Conservation (phyloP, 371 early-diverging fungal genomes). For the Lichtheimia ornata region DNA sequence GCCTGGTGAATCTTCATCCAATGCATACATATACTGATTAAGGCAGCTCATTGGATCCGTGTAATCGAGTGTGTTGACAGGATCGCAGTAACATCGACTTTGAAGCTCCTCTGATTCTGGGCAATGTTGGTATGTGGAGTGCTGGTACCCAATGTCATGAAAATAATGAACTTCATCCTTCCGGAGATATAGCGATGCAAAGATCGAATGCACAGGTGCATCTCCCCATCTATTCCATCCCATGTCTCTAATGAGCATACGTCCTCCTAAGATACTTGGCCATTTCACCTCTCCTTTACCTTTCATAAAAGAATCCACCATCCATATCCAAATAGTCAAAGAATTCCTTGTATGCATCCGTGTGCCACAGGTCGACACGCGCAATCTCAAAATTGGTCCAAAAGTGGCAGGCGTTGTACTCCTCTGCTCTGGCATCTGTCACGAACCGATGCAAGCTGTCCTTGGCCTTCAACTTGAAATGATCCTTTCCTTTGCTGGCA, state of each 20-base stretch:
- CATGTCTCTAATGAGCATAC: background rate
- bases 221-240: slow-evolving; percentile 92
- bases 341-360: slow-evolving; percentile 51
- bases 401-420: slow-evolving; percentile 78
- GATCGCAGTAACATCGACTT: slow-evolving; percentile 33
- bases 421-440: slow-evolving; percentile 34
- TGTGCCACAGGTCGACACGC: slow-evolving; percentile 77
- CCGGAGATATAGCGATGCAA: slow-evolving; percentile 66
- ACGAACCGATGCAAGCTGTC: slow-evolving; percentile 39
- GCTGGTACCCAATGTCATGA: slow-evolving; percentile 82
- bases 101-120: slow-evolving; percentile 48
- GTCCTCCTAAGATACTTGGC: background rate
- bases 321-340: slow-evolving; percentile 49
- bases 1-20: slow-evolving; percentile 1
- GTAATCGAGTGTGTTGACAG: slow-evolving; percentile 34
- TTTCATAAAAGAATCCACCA: slow-evolving; percentile 74
- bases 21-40: slow-evolving; percentile 33
- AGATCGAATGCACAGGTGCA: slow-evolving; percentile 94
- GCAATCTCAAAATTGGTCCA: slow-evolving; percentile 95
- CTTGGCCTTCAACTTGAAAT: slow-evolving; percentile 38
- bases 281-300: slow-evolving; percentile 10
- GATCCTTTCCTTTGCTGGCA: slow-evolving; percentile 24
- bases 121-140: slow-evolving; percentile 69
- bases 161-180: slow-evolving; percentile 87
- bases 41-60: slow-evolving; percentile 43